Evolutionary conservation across 495 filamentous ascomycete species (phyloP), one percentile per base, ranked within the genome.

Genomic region (Aspergillus nidulans): DNA sequence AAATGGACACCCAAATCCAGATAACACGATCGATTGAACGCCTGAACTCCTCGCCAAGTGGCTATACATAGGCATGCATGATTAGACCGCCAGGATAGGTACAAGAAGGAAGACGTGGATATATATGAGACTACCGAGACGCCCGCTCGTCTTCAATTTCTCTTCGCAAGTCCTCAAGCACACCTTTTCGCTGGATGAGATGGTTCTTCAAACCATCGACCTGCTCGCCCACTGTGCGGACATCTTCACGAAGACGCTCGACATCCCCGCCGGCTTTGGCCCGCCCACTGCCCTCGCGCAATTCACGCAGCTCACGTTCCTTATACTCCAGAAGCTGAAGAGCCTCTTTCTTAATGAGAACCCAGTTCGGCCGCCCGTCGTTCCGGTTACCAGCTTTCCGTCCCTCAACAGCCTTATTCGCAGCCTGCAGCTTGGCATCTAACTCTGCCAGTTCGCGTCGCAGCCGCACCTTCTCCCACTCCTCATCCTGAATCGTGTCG

Each of bases 401-500:
- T 49, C 69, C 69, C 34, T 83, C 81, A 10, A 85, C 84, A 34
- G 81, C 81, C 34, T 81, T 79, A 62, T 90, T 89, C 3, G 92
- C 85, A 39, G 85, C 81, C 21, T 86, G 81, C 46, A 95, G 83
- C 74, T 91, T 91, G 28, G 83, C 77, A 62, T 98, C 92, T 42
- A 98, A 72, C 62, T 97, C 92, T 13, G 81, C 78, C 16, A 97
- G 79, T 67, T 97, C 92, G 63, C 92, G 90, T 72, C 92, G 91
- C 45, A 98, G 79, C 49, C 91, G 82, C 28, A 97, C 95, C 70
- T 96, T 94, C 73, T 98, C 95, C 94, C 94, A 97, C 58, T 96
- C 91, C 51, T 83, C 81, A 60, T 91, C 88, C 57, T 84, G 82
- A 49, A 89, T 85, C 8, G 85, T 85, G 25, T 82, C 82, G 52